Evolutionary conservation across 1,284 basidiomycete species (phyloP).

Genomic region (Meripilus lineatus): DNA sequence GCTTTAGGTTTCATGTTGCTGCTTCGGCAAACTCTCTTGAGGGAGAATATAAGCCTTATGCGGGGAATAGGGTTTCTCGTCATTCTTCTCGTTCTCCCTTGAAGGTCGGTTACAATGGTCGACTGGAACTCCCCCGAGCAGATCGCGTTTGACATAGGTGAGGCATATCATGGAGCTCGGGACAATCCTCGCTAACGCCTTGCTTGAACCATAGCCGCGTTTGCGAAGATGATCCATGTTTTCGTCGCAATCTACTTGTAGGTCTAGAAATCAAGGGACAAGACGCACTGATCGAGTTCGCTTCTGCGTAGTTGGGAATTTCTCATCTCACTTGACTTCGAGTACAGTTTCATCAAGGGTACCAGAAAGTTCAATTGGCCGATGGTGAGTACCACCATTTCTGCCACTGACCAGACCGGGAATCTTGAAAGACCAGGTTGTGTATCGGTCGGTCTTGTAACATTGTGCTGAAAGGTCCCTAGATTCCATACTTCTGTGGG

Average conservation of each 20-base stretch:
- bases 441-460: neutral
- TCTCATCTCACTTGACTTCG: slow-evolving; percentile 62
- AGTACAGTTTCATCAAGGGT: slow-evolving; percentile 59
- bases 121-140: slow-evolving; percentile 46
- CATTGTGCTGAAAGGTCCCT: neutral
- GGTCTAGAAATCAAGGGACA: too few species aligned
- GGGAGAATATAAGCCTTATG: too few species aligned
- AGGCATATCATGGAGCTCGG: too few species aligned
- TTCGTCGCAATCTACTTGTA: slow-evolving; percentile 66
- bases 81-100: too few species aligned
- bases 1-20: too few species aligned
- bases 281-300: neutral
- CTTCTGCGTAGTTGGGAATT: slow-evolving; percentile 30
- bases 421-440: too few species aligned
- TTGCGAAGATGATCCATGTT: slow-evolving; percentile 61
- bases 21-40: too few species aligned
- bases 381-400: slow-evolving; percentile 17
- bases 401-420: too few species aligned
- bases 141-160: slow-evolving; percentile 45
- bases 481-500: slow-evolving; percentile 71
- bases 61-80: too few species aligned
- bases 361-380: slow-evolving; percentile 51
- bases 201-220: slow-evolving; percentile 48
- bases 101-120: too few species aligned
- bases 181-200: too few species aligned